Conservation (phyloP, 2,329 filamentous ascomycete species). For the Penicillium frequentans region DNA sequence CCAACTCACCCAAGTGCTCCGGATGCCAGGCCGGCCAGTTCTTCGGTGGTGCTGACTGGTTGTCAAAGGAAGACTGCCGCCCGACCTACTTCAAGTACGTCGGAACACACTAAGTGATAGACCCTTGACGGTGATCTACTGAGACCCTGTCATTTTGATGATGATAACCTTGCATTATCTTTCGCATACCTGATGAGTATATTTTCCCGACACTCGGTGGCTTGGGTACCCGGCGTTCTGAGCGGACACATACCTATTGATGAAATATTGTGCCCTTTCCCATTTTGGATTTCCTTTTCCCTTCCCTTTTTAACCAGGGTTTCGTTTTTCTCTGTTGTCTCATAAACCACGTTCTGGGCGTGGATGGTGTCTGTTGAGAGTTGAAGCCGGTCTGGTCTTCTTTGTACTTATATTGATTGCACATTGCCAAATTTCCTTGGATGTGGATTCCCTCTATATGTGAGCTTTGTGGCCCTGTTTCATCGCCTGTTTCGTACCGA, state of each 20-base stretch:
- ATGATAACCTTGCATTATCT: slow-evolving; percentile 20
- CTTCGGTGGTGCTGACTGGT: slow-evolving; percentile 81
- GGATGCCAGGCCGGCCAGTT: slow-evolving; percentile 84
- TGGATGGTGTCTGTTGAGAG: slow-evolving; percentile 11
- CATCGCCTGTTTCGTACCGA: not conserved
- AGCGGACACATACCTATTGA: slow-evolving; percentile 28
- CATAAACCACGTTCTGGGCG: slow-evolving; percentile 19
- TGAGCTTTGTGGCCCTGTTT: not conserved
- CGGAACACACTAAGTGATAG: slow-evolving; percentile 66
- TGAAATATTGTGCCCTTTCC: slow-evolving; percentile 16
- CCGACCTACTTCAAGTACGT: slow-evolving; percentile 97
- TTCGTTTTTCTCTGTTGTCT: slow-evolving; percentile 5
- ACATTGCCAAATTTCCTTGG: slow-evolving; percentile 14
- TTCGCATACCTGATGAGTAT: slow-evolving; percentile 26
- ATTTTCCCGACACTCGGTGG: slow-evolving; percentile 18
- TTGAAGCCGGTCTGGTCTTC: slow-evolving; percentile 20
- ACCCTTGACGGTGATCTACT: slow-evolving; percentile 6
- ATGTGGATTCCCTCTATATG: slow-evolving; percentile 1
- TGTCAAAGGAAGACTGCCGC: slow-evolving; percentile 89
- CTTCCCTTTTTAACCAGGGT: not conserved
- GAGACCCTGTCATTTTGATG: slow-evolving; percentile 18
- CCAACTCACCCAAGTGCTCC: slow-evolving; percentile 90
- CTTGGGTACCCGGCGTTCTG: slow-evolving; percentile 26
- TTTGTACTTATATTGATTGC: slow-evolving; percentile 31
- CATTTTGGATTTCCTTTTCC: slow-evolving; percentile 6